A percentile compares a stretch with the other conserved stretches of the same genome.
These are phyloP conservation scores for Pseudogymnoascus verrucosus DNA, from an alignment of 2,329 filamentous ascomycete genomes.

Conservation along the genomic window DNA sequence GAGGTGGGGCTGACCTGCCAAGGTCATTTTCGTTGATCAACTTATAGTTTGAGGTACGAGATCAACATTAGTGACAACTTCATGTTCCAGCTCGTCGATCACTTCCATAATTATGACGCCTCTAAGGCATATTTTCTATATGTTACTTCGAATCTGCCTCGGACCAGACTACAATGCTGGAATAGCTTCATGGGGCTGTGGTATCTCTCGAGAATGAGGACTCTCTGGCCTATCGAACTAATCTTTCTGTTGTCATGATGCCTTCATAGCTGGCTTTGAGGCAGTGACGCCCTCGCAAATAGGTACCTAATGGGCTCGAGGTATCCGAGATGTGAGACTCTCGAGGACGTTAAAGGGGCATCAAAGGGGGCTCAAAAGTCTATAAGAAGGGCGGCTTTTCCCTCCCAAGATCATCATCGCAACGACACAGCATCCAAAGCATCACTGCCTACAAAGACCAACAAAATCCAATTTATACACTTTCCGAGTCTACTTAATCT, in stretches of 20 bases:
- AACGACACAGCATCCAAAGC: background rate
- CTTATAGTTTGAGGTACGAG: background rate
- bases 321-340: background rate
- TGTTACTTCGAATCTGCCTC: background rate
- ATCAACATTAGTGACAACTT: background rate
- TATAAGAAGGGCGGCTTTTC: background rate
- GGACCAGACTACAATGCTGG: background rate
- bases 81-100: background rate
- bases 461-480: background rate
- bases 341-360: background rate
- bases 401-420: background rate
- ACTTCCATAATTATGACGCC: background rate
- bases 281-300: background rate
- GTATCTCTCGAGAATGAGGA: background rate
- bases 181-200: slow-evolving; percentile 1
- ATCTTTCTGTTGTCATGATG: background rate
- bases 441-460: background rate
- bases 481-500: background rate
- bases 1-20: background rate
- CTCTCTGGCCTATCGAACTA: background rate
- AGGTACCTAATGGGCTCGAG: background rate
- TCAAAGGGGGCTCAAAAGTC: background rate
- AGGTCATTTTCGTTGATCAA: background rate
- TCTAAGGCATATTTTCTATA: background rate
- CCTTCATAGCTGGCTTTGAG: background rate